Evolutionary conservation across 192 early-diverging fungal species (phyloP).

Genomic region (Linnemannia elongata): DNA sequence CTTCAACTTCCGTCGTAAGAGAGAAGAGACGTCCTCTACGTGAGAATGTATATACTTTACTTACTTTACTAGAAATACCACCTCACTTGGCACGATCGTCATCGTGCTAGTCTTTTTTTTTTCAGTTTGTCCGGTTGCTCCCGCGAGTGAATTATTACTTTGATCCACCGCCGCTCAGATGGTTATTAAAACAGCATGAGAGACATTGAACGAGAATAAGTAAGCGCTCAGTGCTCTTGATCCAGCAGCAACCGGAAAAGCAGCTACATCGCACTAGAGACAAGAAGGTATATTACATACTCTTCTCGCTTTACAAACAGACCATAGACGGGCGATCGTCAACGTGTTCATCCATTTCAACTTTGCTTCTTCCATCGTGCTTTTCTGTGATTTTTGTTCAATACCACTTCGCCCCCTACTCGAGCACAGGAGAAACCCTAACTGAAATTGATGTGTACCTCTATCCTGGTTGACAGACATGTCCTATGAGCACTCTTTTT

Average conservation of each 20-base stretch:
- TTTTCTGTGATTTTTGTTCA: not conserved
- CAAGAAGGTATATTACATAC: not conserved
- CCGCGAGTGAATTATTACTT: not conserved
- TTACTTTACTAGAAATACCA: not conserved
- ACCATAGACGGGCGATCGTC: too few species aligned
- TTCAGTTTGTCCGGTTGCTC: not conserved
- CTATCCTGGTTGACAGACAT: too few species aligned
- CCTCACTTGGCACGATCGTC: not conserved
- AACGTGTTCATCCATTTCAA: too few species aligned
- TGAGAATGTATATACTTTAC: not conserved
- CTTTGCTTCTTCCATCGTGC: not conserved
- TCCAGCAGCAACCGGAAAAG: not conserved
- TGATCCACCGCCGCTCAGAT: constrained; percentile 8
- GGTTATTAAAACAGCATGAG: not conserved
- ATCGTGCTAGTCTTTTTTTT: not conserved
- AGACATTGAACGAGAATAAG: not conserved
- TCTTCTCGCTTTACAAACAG: not conserved
- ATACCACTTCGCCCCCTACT: not conserved
- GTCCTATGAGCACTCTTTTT: not conserved
- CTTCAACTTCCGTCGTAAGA: not conserved
- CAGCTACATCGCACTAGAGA: not conserved
- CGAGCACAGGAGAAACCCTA: too few species aligned
- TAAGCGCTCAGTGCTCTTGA: not conserved
- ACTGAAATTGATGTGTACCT: too few species aligned
- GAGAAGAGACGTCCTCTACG: not conserved